Conservation (phyloP, 2,329 filamentous ascomycete genomes). For the Fusarium nygamai region DNA sequence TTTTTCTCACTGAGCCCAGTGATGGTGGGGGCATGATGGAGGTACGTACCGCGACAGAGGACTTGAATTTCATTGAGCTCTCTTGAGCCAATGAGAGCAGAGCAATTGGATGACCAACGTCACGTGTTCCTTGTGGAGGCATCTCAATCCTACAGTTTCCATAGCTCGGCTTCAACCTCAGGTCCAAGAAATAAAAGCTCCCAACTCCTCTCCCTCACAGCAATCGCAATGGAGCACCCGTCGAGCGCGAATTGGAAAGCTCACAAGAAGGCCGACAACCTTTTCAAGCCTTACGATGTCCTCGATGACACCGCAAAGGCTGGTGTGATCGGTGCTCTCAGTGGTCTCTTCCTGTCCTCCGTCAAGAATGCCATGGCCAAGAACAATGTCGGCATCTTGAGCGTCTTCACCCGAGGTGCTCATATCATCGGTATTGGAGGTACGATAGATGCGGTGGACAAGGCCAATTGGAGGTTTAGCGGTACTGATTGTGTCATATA, state of each 20-base stretch:
- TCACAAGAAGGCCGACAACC: slow-evolving; percentile 36
- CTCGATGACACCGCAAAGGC: slow-evolving; percentile 73
- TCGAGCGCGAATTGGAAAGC: slow-evolving; percentile 42
- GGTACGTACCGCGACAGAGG: slow-evolving; percentile 32
- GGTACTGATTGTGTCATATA: slow-evolving; percentile 56
- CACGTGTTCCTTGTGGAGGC: slow-evolving; percentile 47
- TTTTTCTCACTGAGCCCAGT: slow-evolving; percentile 36
- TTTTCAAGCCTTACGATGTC: slow-evolving; percentile 80
- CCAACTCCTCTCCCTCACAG: slow-evolving; percentile 21
- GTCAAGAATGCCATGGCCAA: slow-evolving; percentile 88
- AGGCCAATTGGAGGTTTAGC: slow-evolving; percentile 30
- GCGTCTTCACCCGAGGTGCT: slow-evolving; percentile 82
- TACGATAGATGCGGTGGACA: slow-evolving; percentile 35
- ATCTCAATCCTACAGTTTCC: slow-evolving; percentile 36
- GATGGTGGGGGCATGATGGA: slow-evolving; percentile 23
- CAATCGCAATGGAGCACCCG: slow-evolving; percentile 49
- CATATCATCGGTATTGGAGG: slow-evolving; percentile 69
- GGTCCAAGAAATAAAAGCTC: slow-evolving; percentile 42
- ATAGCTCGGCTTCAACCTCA: slow-evolving; percentile 44
- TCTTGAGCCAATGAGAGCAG: slow-evolving; percentile 44
- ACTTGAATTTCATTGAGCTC: slow-evolving; percentile 10
- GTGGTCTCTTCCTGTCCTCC: slow-evolving; percentile 77
- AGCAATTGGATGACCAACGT: slow-evolving; percentile 49
- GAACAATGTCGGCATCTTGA: slow-evolving; percentile 82
- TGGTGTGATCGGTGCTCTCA: slow-evolving; percentile 70